These are phyloP conservation scores for Candida silvatica DNA, from an alignment of 805 yeast species.

Conservation along the genomic window DNA sequence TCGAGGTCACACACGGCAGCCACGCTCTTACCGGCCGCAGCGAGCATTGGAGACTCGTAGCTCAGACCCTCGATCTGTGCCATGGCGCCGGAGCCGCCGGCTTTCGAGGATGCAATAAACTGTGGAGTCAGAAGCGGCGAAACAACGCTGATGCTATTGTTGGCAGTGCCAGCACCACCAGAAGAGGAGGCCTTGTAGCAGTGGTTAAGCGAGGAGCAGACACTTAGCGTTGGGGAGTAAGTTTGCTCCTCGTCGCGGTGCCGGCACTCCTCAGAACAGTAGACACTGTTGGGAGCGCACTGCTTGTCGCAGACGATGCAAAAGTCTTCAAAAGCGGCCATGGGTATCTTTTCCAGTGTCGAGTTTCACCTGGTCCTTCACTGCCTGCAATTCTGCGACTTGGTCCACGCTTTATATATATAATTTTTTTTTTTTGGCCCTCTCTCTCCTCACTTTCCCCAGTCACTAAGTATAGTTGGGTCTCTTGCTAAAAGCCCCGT, in stretches of 20 bases:
- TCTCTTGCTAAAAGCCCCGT: no score
- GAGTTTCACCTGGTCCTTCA: no score
- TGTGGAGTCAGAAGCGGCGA: constrained; percentile 25
- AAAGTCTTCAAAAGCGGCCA: constrained; percentile 33
- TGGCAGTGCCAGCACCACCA: constrained; percentile 3
- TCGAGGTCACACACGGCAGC: constrained; percentile 17
- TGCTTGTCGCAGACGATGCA: constrained; percentile 28
- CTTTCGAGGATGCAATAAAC: constrained; percentile 3
- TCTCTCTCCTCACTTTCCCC: no score
- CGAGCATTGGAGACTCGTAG: constrained; percentile 24
- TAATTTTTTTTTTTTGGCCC: no score
- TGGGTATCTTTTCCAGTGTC: no score
- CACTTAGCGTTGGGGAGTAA: constrained; percentile 17
- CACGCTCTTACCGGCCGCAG: constrained; percentile 9
- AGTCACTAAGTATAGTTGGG: no score
- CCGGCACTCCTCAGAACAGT: constrained; percentile 25
- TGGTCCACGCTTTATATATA: no score
- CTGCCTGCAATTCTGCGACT: no score
- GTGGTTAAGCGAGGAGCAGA: constrained; percentile 13
- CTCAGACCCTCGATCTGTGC: constrained; percentile 16
- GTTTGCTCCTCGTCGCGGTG: constrained; percentile 16
- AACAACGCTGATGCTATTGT: constrained; percentile 12
- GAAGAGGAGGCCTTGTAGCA: constrained; percentile 1
- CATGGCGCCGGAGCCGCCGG: constrained; percentile 3
- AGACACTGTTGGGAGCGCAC: constrained; percentile 22